Evolutionary conservation across 371 early-diverging fungal species (phyloP).

Genomic region (Zopfochytrium polystomum): DNA sequence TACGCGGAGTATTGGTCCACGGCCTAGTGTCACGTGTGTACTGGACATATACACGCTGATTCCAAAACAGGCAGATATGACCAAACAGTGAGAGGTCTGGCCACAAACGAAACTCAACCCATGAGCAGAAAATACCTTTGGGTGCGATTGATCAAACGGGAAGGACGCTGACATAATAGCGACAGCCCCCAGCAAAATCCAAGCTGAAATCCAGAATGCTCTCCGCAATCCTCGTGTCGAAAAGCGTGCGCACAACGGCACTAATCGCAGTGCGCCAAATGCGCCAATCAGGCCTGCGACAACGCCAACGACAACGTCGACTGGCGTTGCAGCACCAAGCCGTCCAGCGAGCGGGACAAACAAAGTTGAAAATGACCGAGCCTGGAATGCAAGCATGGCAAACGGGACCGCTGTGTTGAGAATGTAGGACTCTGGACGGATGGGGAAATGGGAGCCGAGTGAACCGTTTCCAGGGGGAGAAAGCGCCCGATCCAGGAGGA

Average conservation of each 20-base stretch:
- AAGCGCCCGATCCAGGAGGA: constrained; percentile 15
- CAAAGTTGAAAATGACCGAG: constrained; percentile 28
- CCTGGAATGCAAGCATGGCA: constrained; percentile 11
- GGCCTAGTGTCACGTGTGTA: constrained; percentile 65
- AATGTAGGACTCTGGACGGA: constrained; percentile 43
- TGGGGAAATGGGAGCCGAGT: constrained; percentile 5
- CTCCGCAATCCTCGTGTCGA: constrained; percentile 53
- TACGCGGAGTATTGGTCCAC: constrained; percentile 56
- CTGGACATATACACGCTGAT: constrained; percentile 55
- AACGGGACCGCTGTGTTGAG: constrained; percentile 43
- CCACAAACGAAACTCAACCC: too few species aligned
- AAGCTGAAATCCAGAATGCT: too few species aligned
- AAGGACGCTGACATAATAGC: too few species aligned
- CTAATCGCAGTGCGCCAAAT: constrained; percentile 45
- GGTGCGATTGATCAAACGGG: constrained; percentile 64
- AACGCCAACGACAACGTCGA: constrained; percentile 63
- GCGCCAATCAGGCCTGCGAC: constrained; percentile 59
- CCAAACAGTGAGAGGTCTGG: too few species aligned
- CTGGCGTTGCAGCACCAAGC: constrained; percentile 67
- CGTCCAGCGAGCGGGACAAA: constrained; percentile 76
- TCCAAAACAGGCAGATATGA: too few species aligned
- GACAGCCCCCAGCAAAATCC: too few species aligned
- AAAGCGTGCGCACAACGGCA: constrained; percentile 62
- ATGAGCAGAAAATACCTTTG: constrained; percentile 51
- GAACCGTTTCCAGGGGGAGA: constrained; percentile 7